Evolutionary conservation across 192 early-diverging fungal genomes (phyloP).

Genomic region (Neocallimastix lanati): DNA sequence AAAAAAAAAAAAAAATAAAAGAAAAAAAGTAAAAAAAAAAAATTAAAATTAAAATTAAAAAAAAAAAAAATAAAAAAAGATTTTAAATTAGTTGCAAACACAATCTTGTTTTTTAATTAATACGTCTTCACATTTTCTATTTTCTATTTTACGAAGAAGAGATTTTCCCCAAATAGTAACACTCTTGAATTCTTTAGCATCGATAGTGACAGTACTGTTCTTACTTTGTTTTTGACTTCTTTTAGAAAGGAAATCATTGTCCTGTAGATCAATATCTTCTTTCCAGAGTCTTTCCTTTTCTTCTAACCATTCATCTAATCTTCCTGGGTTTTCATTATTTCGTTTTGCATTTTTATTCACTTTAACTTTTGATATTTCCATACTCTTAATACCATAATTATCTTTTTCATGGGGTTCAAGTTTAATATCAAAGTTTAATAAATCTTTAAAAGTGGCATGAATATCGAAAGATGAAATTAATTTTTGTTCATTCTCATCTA

Average conservation of each 20-base stretch:
- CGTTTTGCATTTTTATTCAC: no score
- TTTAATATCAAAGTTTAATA: not conserved
- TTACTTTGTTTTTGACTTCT: no score
- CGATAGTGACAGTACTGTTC: no score
- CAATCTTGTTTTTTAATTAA: not conserved
- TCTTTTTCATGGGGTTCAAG: not conserved
- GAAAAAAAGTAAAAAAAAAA: no score
- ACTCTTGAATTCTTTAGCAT: not conserved
- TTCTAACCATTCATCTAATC: no score
- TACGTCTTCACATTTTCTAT: not conserved
- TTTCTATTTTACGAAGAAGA: not conserved
- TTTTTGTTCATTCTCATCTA: not conserved
- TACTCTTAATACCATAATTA: not conserved
- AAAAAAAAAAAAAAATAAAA: no score
- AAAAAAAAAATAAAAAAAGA: no score
- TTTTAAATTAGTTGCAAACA: not conserved
- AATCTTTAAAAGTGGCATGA: not conserved
- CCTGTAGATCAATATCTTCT: no score
- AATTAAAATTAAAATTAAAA: no score
- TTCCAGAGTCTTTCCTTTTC: no score
- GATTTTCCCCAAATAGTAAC: not conserved
- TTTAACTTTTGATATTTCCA: not conserved
- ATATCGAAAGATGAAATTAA: not conserved
- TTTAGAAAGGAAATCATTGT: no score
- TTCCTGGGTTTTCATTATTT: no score